Base-by-base conservation (phyloP, 202 grass and related monocot species). In the Schoenoplectus tabernaemontani region DNA sequence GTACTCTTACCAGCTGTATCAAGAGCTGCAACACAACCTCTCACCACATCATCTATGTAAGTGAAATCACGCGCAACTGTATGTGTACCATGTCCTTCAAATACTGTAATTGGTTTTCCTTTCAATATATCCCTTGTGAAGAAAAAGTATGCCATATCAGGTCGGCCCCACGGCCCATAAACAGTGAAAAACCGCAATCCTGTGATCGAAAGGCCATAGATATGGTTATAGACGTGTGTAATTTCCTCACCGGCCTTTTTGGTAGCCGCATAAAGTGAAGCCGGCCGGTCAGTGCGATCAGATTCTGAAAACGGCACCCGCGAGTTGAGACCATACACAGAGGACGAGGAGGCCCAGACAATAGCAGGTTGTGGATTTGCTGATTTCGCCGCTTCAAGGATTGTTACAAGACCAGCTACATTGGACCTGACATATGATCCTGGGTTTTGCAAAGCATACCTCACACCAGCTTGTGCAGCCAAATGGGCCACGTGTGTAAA, bases 221-320 rank as follows among this genome's bases (percentile, higher is more conserved):
- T 96, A 76, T 93, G 90, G 88, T 96, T 96, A 85, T 96, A 96
- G 64, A 87, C 90, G 77, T 96, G 93, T 64, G 93, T 83, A 57
- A 96, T 96, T 85, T 93, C 93, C 86, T 96, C 93, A 11, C 93
- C 93, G 0, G 90, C 93, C 86, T 96, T 96, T 72, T 96, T 96
- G 26, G 93, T 96, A 73, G 93, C 93, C 9, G 93, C 93, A 23
- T 96, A 96, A 7, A 96, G 93, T 54, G 93, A 96, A 51, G 93
- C 90, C 1, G 93, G 93, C n/a, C 93, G 84, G 81, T 96, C 93
- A 51, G 93, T 96, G 77, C 93, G 85, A 67, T 96, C 90, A 48
- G 87, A 88, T 76, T 96, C 93, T 58, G 90, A 96, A 81, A 92
- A 96, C 47, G 93, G 93, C 78, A 92, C 90, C 59, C 86, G 84